Conservation (phyloP, 768 basidiomycete species). For the Exidia glandulosa region DNA sequence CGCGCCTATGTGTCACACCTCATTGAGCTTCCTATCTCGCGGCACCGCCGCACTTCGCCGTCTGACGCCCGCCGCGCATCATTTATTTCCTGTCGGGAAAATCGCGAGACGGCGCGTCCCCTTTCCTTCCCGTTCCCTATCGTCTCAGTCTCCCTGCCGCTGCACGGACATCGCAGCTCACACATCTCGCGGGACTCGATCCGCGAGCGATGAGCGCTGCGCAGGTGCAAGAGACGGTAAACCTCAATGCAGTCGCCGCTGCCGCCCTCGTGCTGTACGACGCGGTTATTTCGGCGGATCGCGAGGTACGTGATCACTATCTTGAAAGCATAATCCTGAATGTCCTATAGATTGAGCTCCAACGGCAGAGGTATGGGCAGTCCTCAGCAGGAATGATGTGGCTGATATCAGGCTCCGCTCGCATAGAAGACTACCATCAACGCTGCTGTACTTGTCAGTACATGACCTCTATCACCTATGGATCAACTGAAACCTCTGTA, state of each 20-base stretch:
- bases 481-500: no score
- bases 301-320: background rate
- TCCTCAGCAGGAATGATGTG: no score
- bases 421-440: no score
- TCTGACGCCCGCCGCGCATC: background rate
- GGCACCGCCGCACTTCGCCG: background rate
- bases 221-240: background rate
- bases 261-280: background rate
- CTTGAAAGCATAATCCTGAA: no score
- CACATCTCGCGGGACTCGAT: background rate
- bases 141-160: background rate
- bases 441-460: no score
- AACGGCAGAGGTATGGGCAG: no score
- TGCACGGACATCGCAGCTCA: background rate
- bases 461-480: no score
- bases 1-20: no score
- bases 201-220: background rate
- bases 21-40: no score
- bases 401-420: no score
- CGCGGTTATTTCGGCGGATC: background rate
- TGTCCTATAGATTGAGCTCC: no score
- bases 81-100: background rate
- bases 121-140: background rate
- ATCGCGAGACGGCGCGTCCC: background rate
- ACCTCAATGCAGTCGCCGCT: background rate